Evolutionary conservation across 352 stramenopile genomes (phyloP).

Genomic region (Phytopythium kandeliae): DNA sequence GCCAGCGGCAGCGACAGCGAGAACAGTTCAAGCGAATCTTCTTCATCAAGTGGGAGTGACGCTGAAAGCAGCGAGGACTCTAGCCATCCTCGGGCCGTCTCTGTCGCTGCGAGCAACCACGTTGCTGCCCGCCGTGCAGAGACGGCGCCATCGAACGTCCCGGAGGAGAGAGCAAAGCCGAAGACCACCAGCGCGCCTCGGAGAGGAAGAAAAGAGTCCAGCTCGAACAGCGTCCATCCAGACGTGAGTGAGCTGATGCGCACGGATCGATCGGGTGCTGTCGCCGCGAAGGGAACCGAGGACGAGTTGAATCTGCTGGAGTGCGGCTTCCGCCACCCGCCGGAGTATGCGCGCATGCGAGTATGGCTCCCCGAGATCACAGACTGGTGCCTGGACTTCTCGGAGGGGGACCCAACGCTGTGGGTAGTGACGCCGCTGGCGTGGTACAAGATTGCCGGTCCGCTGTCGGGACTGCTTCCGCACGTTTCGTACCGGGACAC

Average conservation of each 20-base stretch:
- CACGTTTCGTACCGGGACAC: slow-evolving; percentile 63
- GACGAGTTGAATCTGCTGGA: slow-evolving; percentile 79
- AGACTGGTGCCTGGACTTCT: slow-evolving; percentile 86
- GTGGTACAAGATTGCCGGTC: slow-evolving; percentile 84
- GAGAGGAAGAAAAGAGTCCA: slow-evolving; percentile 7
- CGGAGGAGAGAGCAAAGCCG: not conserved
- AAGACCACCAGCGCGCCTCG: slow-evolving; percentile 2
- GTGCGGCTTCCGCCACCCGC: slow-evolving; percentile 69
- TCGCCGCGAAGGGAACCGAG: slow-evolving; percentile 38
- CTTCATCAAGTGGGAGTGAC: slow-evolving; percentile 25
- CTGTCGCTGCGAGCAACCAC: not conserved
- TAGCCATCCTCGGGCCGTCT: not conserved
- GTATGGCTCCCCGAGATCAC: slow-evolving; percentile 83
- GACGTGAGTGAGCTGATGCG: slow-evolving; percentile 77
- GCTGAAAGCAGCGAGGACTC: slow-evolving; percentile 17
- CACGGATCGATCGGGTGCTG: slow-evolving; percentile 42
- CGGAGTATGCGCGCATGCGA: slow-evolving; percentile 48
- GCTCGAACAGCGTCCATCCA: slow-evolving; percentile 17
- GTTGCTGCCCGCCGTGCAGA: not conserved
- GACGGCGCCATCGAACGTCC: not conserved
- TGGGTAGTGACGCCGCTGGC: slow-evolving; percentile 80
- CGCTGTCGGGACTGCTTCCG: slow-evolving; percentile 66
- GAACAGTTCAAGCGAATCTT: slow-evolving; percentile 27
- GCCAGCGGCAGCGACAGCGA: slow-evolving; percentile 52
- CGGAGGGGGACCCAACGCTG: slow-evolving; percentile 75